Conservation (phyloP, 345 rosid genomes). For the Sonneratia caseolaris region DNA sequence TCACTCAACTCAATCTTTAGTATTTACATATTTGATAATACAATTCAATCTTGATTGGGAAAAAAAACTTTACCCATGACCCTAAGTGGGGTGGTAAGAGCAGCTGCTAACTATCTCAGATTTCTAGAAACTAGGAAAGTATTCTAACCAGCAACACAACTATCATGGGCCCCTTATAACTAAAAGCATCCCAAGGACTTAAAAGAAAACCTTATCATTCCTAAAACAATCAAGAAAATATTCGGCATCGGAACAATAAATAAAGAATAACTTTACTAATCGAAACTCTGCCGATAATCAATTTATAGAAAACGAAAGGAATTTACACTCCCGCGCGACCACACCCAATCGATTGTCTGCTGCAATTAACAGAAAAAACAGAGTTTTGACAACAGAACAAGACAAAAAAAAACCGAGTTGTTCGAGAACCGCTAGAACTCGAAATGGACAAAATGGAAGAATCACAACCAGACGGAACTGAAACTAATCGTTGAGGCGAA, state of each 20-base stretch:
- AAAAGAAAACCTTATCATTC: neutral
- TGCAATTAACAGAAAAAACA: neutral
- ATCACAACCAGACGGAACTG: neutral
- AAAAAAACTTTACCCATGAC: neutral
- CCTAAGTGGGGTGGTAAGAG: neutral
- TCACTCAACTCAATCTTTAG: neutral
- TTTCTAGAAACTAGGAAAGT: slow-evolving; percentile 6
- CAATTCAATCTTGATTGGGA: neutral
- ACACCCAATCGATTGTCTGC: neutral
- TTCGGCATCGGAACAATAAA: neutral
- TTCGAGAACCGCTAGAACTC: neutral
- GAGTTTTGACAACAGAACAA: neutral
- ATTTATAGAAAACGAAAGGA: neutral
- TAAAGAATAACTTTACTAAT: neutral
- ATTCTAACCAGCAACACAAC: neutral
- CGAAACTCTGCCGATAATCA: neutral
- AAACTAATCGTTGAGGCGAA: neutral
- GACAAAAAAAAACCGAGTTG: neutral
- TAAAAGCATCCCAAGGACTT: neutral
- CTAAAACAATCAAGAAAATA: neutral
- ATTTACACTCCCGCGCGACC: neutral
- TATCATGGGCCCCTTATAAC: neutral
- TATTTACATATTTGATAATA: neutral
- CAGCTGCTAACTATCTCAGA: neutral
- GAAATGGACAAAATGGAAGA: neutral